Evolutionary conservation across 257 asterid genomes (phyloP).

Genomic region (Plectranthus barbatus): DNA sequence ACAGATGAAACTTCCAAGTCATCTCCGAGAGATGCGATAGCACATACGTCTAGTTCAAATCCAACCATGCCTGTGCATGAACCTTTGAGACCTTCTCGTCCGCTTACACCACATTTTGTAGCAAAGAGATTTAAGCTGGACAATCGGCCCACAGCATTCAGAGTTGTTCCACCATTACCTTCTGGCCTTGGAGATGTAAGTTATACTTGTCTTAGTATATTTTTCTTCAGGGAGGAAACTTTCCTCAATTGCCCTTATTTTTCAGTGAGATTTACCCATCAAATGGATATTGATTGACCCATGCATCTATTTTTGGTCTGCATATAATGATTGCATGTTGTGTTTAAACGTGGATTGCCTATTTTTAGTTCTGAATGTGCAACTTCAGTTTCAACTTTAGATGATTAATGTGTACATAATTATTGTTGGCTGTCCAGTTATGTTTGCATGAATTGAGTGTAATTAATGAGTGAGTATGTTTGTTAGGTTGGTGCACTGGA

Average conservation of each 20-base stretch:
- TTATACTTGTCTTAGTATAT: constrained; percentile 3
- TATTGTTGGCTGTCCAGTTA: background rate
- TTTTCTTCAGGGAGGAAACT: background rate
- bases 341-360: background rate
- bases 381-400: background rate
- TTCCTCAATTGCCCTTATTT: background rate
- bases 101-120: constrained; percentile 47
- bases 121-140: constrained; percentile 81
- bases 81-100: constrained; percentile 42
- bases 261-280: background rate
- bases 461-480: no score
- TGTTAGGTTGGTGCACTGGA: constrained; percentile 57
- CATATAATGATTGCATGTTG: background rate
- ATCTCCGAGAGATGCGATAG: constrained; percentile 26
- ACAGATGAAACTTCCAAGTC: constrained; percentile 41
- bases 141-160: constrained; percentile 89
- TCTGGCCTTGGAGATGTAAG: constrained; percentile 68
- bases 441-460: no score
- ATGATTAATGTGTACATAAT: no score
- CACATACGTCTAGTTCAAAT: constrained; percentile 29
- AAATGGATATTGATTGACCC: background rate
- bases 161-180: constrained; percentile 70
- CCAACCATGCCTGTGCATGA: constrained; percentile 30
- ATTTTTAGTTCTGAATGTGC: background rate
- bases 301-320: constrained; percentile 11